Percentiles rank a stretch among this genome's conserved stretches.
Conservation (phyloP, 2,329 filamentous ascomycete species). For the Fusarium torreyae region DNA sequence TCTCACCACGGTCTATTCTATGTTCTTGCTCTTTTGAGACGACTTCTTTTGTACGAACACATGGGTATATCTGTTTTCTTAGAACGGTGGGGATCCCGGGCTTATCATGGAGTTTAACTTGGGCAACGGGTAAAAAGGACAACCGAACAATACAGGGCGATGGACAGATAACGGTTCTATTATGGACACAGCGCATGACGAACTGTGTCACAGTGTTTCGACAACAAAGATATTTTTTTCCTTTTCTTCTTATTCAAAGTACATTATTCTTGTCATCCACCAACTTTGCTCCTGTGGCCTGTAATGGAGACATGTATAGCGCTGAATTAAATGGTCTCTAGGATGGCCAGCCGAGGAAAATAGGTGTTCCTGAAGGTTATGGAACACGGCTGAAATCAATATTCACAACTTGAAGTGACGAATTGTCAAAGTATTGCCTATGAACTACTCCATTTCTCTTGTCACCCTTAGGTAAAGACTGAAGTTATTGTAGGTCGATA, state of each 20-base stretch:
- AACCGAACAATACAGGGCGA: constrained; percentile 42
- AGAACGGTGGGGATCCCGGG: constrained; percentile 41
- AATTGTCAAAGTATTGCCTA: no score
- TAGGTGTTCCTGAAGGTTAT: no score
- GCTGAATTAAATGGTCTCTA: no score
- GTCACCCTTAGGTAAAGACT: no score
- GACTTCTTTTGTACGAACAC: constrained; percentile 48
- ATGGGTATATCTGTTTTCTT: constrained; percentile 47
- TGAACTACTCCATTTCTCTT: no score
- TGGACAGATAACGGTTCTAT: constrained; percentile 29
- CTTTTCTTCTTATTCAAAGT: constrained; percentile 32
- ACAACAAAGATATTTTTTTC: constrained; percentile 32
- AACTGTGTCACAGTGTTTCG: constrained; percentile 36
- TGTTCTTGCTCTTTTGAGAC: constrained; percentile 33
- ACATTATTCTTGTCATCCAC: constrained; percentile 17
- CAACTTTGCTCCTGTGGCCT: neutral
- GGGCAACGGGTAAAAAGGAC: constrained; percentile 46
- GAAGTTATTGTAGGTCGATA: no score
- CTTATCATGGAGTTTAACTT: constrained; percentile 44
- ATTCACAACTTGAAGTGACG: no score
- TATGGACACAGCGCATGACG: constrained; percentile 30
- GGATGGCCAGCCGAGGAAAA: no score
- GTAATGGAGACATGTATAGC: neutral
- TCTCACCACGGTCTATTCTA: constrained; percentile 23
- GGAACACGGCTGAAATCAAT: no score